These are phyloP conservation scores for Solanum verrucosum DNA, from an alignment of 257 asterid species.

Conservation along the genomic window DNA sequence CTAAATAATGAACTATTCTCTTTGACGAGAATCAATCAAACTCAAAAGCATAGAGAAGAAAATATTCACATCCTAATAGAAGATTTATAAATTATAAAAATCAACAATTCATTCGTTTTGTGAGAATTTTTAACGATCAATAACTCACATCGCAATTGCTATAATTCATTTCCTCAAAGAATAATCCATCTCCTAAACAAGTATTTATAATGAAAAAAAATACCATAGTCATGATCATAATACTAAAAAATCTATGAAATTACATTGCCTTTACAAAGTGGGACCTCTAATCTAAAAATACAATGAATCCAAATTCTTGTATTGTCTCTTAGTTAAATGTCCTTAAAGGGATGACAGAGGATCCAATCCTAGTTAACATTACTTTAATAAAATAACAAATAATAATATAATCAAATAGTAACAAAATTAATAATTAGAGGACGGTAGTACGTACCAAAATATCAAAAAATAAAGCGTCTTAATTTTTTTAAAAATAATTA, in stretches of 20 bases:
- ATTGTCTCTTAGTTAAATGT: neutral
- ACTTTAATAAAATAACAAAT: neutral
- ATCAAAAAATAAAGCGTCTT: neutral
- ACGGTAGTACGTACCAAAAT: neutral
- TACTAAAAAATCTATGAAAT: neutral
- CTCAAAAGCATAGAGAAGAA: neutral
- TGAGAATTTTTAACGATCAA: neutral
- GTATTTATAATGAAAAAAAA: neutral
- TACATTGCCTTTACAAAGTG: neutral
- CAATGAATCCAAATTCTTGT: neutral
- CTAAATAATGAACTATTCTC: accelerated
- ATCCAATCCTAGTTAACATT: neutral
- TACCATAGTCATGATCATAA: neutral
- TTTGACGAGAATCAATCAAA: neutral
- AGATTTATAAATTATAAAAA: neutral
- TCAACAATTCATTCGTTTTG: accelerated
- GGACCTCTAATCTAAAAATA: neutral
- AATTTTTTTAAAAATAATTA: too few species aligned
- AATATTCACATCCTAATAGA: neutral
- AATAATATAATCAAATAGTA: neutral
- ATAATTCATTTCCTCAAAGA: neutral
- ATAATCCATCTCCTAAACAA: neutral
- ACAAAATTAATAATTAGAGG: constrained; percentile 1
- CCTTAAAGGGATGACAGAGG: constrained; percentile 3
- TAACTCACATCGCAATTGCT: neutral